These are phyloP conservation scores for Sphagnurus paluster DNA, from an alignment of 1,284 basidiomycete species.

Conservation along the genomic window DNA sequence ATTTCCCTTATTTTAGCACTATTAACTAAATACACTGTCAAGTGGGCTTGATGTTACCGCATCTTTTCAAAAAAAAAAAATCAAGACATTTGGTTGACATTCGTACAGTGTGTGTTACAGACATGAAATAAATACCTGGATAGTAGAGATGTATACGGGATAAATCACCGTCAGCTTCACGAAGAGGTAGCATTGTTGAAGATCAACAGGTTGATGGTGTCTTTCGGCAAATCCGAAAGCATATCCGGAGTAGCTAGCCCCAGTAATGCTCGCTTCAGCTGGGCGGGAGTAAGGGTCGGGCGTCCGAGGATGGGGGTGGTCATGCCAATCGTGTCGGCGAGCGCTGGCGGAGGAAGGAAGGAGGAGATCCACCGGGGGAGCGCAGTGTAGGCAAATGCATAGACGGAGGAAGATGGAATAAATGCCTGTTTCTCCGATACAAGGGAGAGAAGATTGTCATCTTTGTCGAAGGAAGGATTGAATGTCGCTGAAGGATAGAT, in stretches of 20 bases:
- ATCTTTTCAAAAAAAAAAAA: no score
- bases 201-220: constrained; percentile 72
- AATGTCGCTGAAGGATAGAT: constrained; percentile 70
- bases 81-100: no score
- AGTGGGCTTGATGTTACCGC: no score
- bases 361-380: constrained; percentile 60
- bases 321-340: constrained; percentile 39
- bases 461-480: constrained; percentile 42
- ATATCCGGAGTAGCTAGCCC: constrained; percentile 57
- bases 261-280: constrained; percentile 76
- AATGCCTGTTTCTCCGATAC: constrained; percentile 21
- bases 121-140: background rate
- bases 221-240: constrained; percentile 50
- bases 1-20: no score
- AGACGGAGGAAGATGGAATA: constrained; percentile 39
- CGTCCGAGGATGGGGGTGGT: constrained; percentile 41
- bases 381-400: constrained; percentile 51
- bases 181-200: constrained; percentile 90
- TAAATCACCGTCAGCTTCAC: constrained; percentile 4
- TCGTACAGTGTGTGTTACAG: no score
- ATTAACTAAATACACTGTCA: no score
- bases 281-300: constrained; percentile 55
- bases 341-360: constrained; percentile 58
- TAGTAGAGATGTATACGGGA: background rate
- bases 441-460: constrained; percentile 29